These are phyloP conservation scores for Auxenochlorella protothecoides DNA, from an alignment of 139 green algal genomes.

Conservation along the genomic window DNA sequence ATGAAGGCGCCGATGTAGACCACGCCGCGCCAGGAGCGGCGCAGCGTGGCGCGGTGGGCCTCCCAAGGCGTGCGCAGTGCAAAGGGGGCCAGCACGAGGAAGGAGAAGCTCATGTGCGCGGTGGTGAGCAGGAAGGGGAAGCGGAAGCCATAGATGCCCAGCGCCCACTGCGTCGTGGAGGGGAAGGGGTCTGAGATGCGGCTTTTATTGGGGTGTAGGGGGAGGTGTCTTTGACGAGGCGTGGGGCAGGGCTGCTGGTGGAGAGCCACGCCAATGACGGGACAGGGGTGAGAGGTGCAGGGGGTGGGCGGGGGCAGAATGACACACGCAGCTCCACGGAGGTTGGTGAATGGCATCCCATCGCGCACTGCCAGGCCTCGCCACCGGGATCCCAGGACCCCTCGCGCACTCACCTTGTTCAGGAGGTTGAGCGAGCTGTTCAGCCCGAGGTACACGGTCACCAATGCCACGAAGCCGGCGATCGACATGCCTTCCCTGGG, in stretches of 20 bases:
- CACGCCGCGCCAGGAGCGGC: conserved; percentile 37
- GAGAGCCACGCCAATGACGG: not conserved
- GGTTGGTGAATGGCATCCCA: too few relatives aligned
- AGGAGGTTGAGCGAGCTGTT: conserved; percentile 24
- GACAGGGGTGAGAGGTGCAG: not conserved
- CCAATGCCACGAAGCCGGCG: conserved; percentile 1
- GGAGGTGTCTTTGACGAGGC: too few relatives aligned
- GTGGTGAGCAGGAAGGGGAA: conserved; percentile 49
- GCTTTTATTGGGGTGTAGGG: not conserved
- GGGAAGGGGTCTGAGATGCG: not conserved
- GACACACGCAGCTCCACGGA: too few relatives aligned
- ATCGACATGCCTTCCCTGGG: not conserved
- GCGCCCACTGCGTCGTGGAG: conserved; percentile 20
- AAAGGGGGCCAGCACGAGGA: conserved; percentile 33
- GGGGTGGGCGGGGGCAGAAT: too few relatives aligned
- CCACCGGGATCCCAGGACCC: not conserved
- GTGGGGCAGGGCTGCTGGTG: too few relatives aligned
- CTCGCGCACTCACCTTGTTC: conserved; percentile 3
- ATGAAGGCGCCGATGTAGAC: conserved; percentile 44
- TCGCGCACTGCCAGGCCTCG: not conserved
- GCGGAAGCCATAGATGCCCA: conserved; percentile 43
- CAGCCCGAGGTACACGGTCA: conserved; percentile 13
- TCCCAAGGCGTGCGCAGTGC: conserved; percentile 20
- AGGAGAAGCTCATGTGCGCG: conserved; percentile 47
- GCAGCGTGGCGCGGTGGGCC: conserved; percentile 31